Evolutionary conservation across 1,284 basidiomycete species (phyloP).

Genomic region (Ceratobasidium sp.): DNA sequence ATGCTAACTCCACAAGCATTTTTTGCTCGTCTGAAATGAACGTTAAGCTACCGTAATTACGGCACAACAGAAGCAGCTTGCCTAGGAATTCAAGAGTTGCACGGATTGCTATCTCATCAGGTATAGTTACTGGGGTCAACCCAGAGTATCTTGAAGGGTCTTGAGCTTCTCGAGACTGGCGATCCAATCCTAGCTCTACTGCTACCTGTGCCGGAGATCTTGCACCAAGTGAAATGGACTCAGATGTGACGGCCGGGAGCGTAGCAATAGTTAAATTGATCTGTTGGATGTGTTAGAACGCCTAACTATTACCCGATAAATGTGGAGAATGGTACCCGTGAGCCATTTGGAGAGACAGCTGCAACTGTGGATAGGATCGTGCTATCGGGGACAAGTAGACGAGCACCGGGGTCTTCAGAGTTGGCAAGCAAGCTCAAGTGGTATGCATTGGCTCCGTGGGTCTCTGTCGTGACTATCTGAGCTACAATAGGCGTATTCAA

Average conservation of each 20-base stretch:
- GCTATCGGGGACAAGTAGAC: neutral
- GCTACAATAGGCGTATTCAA: conserved; percentile 58
- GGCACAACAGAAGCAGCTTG: conserved; percentile 51
- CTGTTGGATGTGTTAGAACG: neutral
- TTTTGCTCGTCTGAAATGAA: conserved; percentile 72
- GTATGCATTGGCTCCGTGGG: conserved; percentile 76
- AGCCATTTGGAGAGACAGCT: neutral
- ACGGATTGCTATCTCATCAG: conserved; percentile 75
- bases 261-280: conserved; percentile 63
- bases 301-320: neutral
- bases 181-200: conserved; percentile 69
- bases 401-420: neutral
- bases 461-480: conserved; percentile 69
- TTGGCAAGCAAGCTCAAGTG: conserved; percentile 66
- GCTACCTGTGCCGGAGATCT: conserved; percentile 68
- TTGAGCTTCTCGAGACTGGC: conserved; percentile 59
- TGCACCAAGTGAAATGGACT: conserved; percentile 75
- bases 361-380: conserved; percentile 9
- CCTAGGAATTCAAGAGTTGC: conserved; percentile 66
- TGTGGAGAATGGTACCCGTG: neutral
- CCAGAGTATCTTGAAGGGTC: conserved; percentile 2
- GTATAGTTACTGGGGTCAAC: conserved; percentile 66
- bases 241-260: conserved; percentile 67
- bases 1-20: conserved; percentile 75
- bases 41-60: neutral